Evolutionary conservation across 768 basidiomycete species (phyloP), one percentile per base, ranked within the genome.

Genomic region (Tubosaeta brunneosetosa): DNA sequence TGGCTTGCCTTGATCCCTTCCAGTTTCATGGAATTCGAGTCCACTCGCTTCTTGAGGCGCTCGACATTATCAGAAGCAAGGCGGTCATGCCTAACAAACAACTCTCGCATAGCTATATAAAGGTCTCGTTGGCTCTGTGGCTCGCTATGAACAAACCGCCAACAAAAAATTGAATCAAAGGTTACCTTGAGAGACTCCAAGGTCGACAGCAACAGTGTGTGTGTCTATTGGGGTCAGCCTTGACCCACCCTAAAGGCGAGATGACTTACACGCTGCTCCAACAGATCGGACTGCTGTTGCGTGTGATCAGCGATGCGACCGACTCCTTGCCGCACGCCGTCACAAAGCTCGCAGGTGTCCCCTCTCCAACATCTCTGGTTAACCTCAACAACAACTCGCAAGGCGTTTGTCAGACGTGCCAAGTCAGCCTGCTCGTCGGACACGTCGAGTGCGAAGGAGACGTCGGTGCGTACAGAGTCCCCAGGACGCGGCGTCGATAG

Each of bases 31-130:
- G 84, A 82, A 49, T 80, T 88, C 0, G 73, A 72, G 51, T 94
- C 92, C 31, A 94, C 84, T 33, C 91, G 85, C 64, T 91, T 94
- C 71, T 86, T 86, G 52, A 98, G 74, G 33, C 87, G 79, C 52
- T 97, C 93, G 2, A 93, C 91, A 57, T 88, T 84, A 63, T 97
- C 95, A 36, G 84, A 77, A 0, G 92, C 91, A 40, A 94, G 77
- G n/a, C 91, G 83, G 56, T 94, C 92, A 58, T 92, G 87, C 19
- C 94, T 83, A 49, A 85, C 75, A 65, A 94, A 88, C 7, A 95
- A 77, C 61, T 97, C 94, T 34, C 90, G 82, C 64, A 87, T 86
- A 6, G 92, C 86, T 46, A 93, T 74, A 65, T 93, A 94, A 8
- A 97, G 75, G 66, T 94, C 91, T 27, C 91, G 83, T 70, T 97